These are phyloP conservation scores for Leccinum boreale DNA, from an alignment of 768 basidiomycete genomes.

Conservation along the genomic window DNA sequence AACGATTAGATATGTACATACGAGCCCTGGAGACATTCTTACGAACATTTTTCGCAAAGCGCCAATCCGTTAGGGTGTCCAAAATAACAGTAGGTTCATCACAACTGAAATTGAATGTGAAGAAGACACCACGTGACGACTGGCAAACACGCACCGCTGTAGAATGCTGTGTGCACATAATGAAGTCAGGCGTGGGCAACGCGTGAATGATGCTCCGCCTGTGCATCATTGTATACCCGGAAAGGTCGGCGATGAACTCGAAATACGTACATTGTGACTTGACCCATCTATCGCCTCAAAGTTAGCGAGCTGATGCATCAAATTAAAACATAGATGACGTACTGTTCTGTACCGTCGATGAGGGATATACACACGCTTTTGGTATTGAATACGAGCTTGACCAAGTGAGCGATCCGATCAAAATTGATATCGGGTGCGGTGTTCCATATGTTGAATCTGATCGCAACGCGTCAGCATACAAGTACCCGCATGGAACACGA, in stretches of 20 bases:
- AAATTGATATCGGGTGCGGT: constrained; percentile 87
- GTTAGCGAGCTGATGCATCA: constrained; percentile 8
- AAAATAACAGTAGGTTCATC: constrained; percentile 87
- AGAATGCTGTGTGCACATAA: constrained; percentile 84
- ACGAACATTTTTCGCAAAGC: constrained; percentile 79
- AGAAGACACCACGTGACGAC: not conserved
- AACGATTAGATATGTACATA: not conserved
- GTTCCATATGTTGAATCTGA: constrained; percentile 85
- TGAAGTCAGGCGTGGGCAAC: constrained; percentile 56
- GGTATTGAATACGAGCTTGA: constrained; percentile 89
- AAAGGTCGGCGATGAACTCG: not conserved
- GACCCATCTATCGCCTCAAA: constrained; percentile 58
- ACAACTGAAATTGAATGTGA: constrained; percentile 41
- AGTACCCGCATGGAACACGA: not conserved
- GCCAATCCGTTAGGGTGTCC: constrained; percentile 81
- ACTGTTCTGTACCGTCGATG: constrained; percentile 84
- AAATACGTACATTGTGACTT: constrained; percentile 75
- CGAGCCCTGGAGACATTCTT: not conserved
- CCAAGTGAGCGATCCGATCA: constrained; percentile 89
- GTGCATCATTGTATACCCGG: constrained; percentile 2
- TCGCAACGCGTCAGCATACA: not conserved
- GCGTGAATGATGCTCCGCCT: constrained; percentile 47
- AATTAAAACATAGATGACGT: constrained; percentile 28
- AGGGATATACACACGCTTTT: constrained; percentile 81
- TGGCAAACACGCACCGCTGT: constrained; percentile 49